Conservation (phyloP, 2,329 filamentous ascomycete species). For the Paecilomyces fulvus region DNA sequence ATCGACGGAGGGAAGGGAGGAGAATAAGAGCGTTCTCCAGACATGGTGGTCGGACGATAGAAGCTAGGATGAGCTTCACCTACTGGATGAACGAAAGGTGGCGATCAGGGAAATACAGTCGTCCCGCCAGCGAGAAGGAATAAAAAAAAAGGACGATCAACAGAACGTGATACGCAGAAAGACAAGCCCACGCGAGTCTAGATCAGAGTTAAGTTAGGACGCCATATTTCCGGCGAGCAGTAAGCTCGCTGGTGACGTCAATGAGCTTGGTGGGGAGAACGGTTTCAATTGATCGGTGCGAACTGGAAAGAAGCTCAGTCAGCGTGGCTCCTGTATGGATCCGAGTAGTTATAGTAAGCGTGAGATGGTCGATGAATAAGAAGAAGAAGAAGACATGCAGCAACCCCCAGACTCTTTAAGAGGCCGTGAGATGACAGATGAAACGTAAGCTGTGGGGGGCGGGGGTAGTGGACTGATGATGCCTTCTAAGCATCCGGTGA, state of each 20-base stretch:
- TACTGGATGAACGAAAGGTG: neutral
- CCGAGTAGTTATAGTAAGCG: neutral
- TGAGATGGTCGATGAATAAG: neutral
- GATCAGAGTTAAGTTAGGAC: neutral
- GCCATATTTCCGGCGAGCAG: conserved; percentile 3
- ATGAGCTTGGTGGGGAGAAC: neutral
- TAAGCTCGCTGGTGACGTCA: conserved; percentile 7
- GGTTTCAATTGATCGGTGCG: neutral
- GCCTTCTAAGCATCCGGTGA: neutral
- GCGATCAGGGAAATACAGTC: neutral
- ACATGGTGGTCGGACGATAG: conserved; percentile 27
- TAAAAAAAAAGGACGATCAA: neutral
- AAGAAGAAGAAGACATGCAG: neutral
- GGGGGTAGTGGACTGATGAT: neutral
- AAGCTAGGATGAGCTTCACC: neutral
- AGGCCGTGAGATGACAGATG: neutral
- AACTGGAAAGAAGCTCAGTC: neutral
- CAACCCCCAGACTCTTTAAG: neutral
- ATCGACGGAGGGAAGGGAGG: conserved; percentile 28
- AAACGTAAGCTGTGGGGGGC: neutral
- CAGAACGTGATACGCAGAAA: neutral
- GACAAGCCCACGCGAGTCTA: conserved; percentile 14
- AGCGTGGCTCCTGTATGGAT: neutral
- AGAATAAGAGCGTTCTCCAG: conserved; percentile 32
- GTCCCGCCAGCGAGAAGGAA: conserved; percentile 1